Evolutionary conservation across 805 yeast genomes (phyloP).

Genomic region (Torulaspora indica): DNA sequence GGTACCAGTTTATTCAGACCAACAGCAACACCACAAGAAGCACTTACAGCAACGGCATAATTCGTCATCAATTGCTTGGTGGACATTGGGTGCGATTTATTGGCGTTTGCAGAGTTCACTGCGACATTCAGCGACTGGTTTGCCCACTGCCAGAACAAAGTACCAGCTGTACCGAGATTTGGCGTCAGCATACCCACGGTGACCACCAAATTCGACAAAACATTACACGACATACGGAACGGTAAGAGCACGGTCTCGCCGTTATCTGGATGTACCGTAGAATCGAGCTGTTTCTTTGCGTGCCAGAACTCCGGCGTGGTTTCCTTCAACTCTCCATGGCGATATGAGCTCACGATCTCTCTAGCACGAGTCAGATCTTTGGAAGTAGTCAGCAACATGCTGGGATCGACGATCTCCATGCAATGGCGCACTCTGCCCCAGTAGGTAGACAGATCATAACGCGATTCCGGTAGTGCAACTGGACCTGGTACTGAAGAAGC

Average conservation of each 20-base stretch:
- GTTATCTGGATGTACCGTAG: conserved; percentile 94
- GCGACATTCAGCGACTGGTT: conserved; percentile 97
- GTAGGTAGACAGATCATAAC: conserved; percentile 74
- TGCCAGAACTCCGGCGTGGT: conserved; percentile 85
- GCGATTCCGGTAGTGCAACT: conserved; percentile 71
- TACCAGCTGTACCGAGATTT: conserved; percentile 80
- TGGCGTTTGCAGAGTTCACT: conserved; percentile 91
- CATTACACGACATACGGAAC: conserved; percentile 96
- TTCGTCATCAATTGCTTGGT: conserved; percentile 71
- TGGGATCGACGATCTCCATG: conserved; percentile 87
- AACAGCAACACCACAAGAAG: conserved; percentile 91
- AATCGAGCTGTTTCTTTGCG: conserved; percentile 81
- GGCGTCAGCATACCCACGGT: conserved; percentile 99
- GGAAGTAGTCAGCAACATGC: conserved; percentile 72
- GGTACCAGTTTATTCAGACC: conserved; percentile 94
- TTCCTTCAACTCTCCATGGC: conserved; percentile 55
- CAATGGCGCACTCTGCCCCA: conserved; percentile 95
- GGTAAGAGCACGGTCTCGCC: conserved; percentile 91
- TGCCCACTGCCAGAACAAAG: conserved; percentile 96
- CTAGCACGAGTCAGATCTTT: conserved; percentile 62
- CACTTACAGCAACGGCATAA: conserved; percentile 84
- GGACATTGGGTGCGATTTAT: conserved; percentile 87
- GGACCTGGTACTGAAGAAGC: conserved; percentile 87
- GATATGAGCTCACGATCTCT: conserved; percentile 61
- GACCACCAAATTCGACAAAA: conserved; percentile 85